phyloP scores from a whole-genome alignment of 2,329 filamentous ascomycete genomes.

The Fusarium penzigii region DNA sequence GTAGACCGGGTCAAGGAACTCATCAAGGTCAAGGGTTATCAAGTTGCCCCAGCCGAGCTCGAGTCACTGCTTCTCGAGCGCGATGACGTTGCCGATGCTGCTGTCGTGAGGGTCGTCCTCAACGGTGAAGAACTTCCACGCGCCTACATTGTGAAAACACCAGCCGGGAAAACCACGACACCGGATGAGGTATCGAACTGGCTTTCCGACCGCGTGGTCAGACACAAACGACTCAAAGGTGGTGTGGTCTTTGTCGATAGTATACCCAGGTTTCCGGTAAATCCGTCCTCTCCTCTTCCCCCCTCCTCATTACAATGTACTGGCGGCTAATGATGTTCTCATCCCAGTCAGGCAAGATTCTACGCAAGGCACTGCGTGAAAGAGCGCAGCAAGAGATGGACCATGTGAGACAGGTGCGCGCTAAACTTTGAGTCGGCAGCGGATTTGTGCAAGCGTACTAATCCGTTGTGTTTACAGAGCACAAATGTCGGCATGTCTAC shows the following conservation, averaged over 20 bases:
- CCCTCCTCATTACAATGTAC: not conserved
- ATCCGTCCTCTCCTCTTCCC: slow-evolving; percentile 18
- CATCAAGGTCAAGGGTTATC: slow-evolving; percentile 62
- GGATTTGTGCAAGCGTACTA: slow-evolving; percentile 25
- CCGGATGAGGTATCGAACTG: slow-evolving; percentile 59
- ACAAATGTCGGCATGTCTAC: slow-evolving; percentile 11
- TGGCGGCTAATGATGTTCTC: slow-evolving; percentile 10
- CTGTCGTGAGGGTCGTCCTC: slow-evolving; percentile 61
- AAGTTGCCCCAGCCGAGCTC: slow-evolving; percentile 58
- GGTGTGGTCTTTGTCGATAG: slow-evolving; percentile 68
- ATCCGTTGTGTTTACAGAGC: slow-evolving; percentile 17
- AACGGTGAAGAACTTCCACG: slow-evolving; percentile 60
- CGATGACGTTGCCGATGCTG: slow-evolving; percentile 58
- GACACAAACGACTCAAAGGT: slow-evolving; percentile 67
- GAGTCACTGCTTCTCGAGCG: slow-evolving; percentile 41
- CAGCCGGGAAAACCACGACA: slow-evolving; percentile 17
- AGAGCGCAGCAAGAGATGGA: slow-evolving; percentile 55
- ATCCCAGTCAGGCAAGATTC: slow-evolving; percentile 66
- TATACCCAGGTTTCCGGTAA: slow-evolving; percentile 61
- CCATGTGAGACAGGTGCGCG: slow-evolving; percentile 35
- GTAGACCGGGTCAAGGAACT: slow-evolving; percentile 73
- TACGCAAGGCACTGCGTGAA: slow-evolving; percentile 61
- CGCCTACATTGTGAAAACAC: slow-evolving; percentile 57
- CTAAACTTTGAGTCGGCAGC: slow-evolving; percentile 32
- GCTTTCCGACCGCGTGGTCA: slow-evolving; percentile 63